These are phyloP conservation scores for Amanita pseudoporphyria DNA, from an alignment of 768 basidiomycete species.

Conservation along the genomic window DNA sequence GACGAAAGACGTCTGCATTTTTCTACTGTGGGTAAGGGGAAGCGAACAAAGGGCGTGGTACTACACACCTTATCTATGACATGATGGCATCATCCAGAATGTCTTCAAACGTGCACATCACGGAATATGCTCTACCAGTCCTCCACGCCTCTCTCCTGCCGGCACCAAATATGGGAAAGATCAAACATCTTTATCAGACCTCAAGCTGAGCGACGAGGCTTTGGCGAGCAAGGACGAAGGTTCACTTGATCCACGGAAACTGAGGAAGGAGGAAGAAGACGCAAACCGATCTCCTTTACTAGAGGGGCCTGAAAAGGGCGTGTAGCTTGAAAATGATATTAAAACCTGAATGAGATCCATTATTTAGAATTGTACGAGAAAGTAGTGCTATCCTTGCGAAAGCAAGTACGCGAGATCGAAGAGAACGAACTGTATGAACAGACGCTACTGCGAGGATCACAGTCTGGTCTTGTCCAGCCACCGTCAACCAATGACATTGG, in stretches of 20 bases:
- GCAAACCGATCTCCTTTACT: conserved; percentile 32
- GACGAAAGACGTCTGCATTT: no score
- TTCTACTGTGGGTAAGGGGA: no score
- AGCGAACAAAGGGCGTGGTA: no score
- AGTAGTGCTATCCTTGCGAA: conserved; percentile 27
- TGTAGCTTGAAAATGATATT: conserved; percentile 20
- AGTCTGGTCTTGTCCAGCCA: conserved; percentile 32
- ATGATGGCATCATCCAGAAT: conserved; percentile 9
- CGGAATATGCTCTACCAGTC: conserved; percentile 39
- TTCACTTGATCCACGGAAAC: conserved; percentile 24
- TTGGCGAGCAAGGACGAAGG: conserved; percentile 37
- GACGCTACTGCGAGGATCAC: conserved; percentile 35
- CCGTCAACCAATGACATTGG: conserved; percentile 38
- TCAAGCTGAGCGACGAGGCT: conserved; percentile 28
- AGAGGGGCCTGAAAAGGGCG: conserved; percentile 16
- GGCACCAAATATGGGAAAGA: conserved; percentile 37
- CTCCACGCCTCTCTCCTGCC: conserved; percentile 41
- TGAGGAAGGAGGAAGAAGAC: conserved; percentile 29
- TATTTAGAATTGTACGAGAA: conserved; percentile 22
- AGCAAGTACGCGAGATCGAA: conserved; percentile 29
- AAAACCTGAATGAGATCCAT: neutral
- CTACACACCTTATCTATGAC: no score
- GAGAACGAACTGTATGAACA: conserved; percentile 42
- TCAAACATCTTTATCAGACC: conserved; percentile 36
- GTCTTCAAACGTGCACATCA: conserved; percentile 21